Evolutionary conservation across 2,329 filamentous ascomycete species (phyloP), one percentile per base, ranked within the genome.

Genomic region (Sporothrix inflata): DNA sequence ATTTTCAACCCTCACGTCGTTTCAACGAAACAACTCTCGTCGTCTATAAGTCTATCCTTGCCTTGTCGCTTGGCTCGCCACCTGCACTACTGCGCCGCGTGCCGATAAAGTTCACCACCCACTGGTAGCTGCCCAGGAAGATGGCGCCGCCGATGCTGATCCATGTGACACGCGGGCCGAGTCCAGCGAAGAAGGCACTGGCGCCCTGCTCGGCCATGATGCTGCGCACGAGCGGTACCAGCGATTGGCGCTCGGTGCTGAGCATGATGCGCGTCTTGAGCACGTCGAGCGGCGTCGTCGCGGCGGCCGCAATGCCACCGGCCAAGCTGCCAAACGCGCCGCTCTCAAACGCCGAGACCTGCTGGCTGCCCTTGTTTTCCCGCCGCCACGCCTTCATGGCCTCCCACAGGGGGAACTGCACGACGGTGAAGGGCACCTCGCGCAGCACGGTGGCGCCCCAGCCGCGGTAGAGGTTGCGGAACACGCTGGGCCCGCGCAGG

Each of bases 351-450:
- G 92, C 94, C 19, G 89, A 87, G 1, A 96, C 84, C 78, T 86
- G 83, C 78, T 75, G 76, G 3, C 68, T 74, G 2, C 74, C 74
- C 0, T 73, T 73, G 30, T 49, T 69, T 0, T 65, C 53, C 73
- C 76, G 81, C 6, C 90, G 85, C 87, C 89, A 93, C 55, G 85
- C 85, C 86, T 98, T 98, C 86, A 98, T 88, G 4, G 87, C 90
- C 83, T 99, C 96, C 96, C 96, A 99, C 75, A 99, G 87, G 61
- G 96, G 96, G 80, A 99, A 99, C 82, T 99, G 96, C 75, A 99
- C 92, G 11, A 98, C 91, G 2, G 97, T 98, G 79, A 99, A 99
- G 4, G 96, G 96, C 74, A 99, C 94, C 85, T 99, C 96, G 73
- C 96, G 90, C 83, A 98, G 91, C 69, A 99, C 91, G 1, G 96